These are phyloP conservation scores for Penicillium macrosclerotiorum DNA, from an alignment of 495 filamentous ascomycete species.

Conservation along the genomic window DNA sequence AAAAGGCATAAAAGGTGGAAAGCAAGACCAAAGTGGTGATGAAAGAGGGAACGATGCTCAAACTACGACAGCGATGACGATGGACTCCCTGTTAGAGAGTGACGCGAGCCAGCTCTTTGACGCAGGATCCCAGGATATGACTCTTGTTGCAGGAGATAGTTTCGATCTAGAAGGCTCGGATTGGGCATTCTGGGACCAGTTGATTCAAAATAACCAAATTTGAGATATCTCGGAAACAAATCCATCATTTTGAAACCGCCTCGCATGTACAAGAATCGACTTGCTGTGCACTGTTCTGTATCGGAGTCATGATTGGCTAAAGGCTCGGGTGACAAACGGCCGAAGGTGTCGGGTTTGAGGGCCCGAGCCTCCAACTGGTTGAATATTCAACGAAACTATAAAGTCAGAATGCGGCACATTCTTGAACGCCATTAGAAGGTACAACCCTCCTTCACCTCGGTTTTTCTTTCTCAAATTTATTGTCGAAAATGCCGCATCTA, in stretches of 20 bases:
- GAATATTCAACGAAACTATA: neutral
- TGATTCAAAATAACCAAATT: slow-evolving; percentile 1
- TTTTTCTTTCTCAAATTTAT: neutral
- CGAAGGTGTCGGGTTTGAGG: neutral
- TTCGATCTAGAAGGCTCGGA: slow-evolving; percentile 1
- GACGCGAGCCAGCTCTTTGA: too few species aligned
- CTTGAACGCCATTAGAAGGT: too few species aligned
- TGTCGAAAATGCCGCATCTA: slow-evolving; percentile 25
- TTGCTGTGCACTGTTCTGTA: neutral
- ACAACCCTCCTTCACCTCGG: neutral
- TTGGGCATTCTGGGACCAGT: slow-evolving; percentile 9
- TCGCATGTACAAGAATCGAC: neutral
- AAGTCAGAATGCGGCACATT: too few species aligned
- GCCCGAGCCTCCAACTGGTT: slow-evolving; percentile 1
- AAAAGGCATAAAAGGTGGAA: neutral
- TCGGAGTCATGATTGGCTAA: slow-evolving; percentile 1
- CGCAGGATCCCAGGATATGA: neutral
- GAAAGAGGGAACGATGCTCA: too few species aligned
- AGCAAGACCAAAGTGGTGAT: neutral
- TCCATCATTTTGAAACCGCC: too few species aligned
- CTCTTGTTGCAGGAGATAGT: slow-evolving; percentile 1
- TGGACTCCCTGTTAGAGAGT: too few species aligned
- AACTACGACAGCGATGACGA: too few species aligned
- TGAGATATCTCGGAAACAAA: slow-evolving; percentile 4
- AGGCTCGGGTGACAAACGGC: neutral